Evolutionary conservation across 2,329 filamentous ascomycete species (phyloP).

Genomic region (Raffaelea albimanens): DNA sequence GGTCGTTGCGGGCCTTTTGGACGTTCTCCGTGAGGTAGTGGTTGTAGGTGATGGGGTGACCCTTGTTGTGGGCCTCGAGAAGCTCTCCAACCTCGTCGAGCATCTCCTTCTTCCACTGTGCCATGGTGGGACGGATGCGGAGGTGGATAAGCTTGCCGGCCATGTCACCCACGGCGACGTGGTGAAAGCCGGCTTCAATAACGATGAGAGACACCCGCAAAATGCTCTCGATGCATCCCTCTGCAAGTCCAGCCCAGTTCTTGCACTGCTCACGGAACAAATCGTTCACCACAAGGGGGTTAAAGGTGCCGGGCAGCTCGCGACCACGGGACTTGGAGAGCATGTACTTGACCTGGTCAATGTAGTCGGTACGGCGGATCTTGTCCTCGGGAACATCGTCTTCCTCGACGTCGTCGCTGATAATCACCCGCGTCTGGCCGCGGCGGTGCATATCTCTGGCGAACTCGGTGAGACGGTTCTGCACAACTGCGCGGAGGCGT

Average conservation of each 20-base stretch:
- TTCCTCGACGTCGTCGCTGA: no score
- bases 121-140: constrained; percentile 15
- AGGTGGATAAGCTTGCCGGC: constrained; percentile 5
- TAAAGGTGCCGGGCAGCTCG: constrained; percentile 24
- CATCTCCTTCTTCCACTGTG: constrained; percentile 14
- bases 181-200: constrained; percentile 9
- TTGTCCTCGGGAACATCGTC: constrained; percentile 13
- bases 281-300: constrained; percentile 21
- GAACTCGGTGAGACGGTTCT: constrained; percentile 39
- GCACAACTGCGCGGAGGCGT: constrained; percentile 43
- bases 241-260: constrained; percentile 18
- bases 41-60: constrained; percentile 30
- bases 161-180: constrained; percentile 14
- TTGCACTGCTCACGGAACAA: constrained; percentile 21
- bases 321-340: constrained; percentile 21
- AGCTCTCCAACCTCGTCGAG: constrained; percentile 18
- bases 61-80: constrained; percentile 15
- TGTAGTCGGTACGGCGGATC: constrained; percentile 14
- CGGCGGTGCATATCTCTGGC: constrained; percentile 30
- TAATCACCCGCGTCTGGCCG: constrained; percentile 8
- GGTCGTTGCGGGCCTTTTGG: constrained; percentile 16
- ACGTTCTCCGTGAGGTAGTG: constrained; percentile 24
- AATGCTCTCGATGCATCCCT: constrained; percentile 11
- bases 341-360: constrained; percentile 15
- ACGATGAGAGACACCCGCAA: neutral